Evolutionary conservation across 371 early-diverging fungal genomes (phyloP).

Genomic region (Mortierella sp.): DNA sequence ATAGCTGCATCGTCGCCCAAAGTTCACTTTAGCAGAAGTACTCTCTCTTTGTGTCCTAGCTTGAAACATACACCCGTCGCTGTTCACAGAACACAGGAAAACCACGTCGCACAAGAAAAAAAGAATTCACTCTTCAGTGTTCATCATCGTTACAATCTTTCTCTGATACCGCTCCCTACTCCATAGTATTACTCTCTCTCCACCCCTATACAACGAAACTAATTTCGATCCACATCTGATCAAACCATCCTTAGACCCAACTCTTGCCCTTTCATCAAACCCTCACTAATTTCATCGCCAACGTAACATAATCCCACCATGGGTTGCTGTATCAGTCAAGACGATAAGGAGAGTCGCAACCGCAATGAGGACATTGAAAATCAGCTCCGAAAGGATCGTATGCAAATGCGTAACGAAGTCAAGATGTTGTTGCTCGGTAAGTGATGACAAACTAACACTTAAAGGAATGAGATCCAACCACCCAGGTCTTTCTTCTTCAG

Average conservation of each 20-base stretch:
- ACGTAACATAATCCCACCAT: conserved; percentile 57
- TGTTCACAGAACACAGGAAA: too few species aligned
- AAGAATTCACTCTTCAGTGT: too few species aligned
- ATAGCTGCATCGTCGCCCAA: too few species aligned
- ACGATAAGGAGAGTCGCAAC: conserved; percentile 84
- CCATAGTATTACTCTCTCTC: too few species aligned
- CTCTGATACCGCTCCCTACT: too few species aligned
- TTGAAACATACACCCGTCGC: too few species aligned
- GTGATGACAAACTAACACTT: background rate
- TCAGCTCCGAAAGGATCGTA: conserved; percentile 84
- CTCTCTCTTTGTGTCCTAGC: too few species aligned
- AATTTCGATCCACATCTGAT: background rate
- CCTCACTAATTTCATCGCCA: background rate
- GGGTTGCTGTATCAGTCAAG: conserved; percentile 92
- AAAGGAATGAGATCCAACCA: too few species aligned
- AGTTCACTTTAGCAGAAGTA: too few species aligned
- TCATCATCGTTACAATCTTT: too few species aligned
- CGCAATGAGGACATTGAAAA: conserved; percentile 91
- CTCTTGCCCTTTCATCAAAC: background rate
- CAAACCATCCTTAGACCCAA: background rate
- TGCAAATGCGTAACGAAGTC: conserved; percentile 86
- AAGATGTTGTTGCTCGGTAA: conserved; percentile 96
- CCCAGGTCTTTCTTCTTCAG: too few species aligned
- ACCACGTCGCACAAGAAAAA: too few species aligned
- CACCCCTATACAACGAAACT: background rate